phyloP scores from a whole-genome alignment of 179 eudicot species.

The Actinidia polygama region DNA sequence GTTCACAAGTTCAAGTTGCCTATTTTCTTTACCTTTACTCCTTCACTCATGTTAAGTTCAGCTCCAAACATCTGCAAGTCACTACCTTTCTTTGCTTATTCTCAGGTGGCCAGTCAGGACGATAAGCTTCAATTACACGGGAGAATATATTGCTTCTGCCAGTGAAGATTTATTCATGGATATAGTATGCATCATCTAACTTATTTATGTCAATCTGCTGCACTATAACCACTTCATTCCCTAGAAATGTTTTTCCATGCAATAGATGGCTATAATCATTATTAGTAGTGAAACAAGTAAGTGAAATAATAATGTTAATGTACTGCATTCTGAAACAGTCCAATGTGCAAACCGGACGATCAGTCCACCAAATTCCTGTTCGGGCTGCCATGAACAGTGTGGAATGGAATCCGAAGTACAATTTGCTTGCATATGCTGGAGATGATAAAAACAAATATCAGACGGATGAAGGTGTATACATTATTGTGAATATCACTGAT shows the following conservation, averaged over 20 bases:
- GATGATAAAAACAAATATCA: conserved; percentile 98
- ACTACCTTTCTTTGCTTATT: conserved; percentile 23
- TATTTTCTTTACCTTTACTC: conserved; percentile 1
- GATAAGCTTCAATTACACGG: conserved; percentile 93
- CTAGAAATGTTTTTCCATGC: neutral
- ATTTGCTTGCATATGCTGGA: conserved; percentile 96
- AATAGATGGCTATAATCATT: neutral
- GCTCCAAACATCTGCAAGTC: neutral
- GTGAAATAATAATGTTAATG: neutral
- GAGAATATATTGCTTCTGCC: conserved; percentile 95
- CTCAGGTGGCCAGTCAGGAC: conserved; percentile 99
- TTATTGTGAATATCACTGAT: neutral
- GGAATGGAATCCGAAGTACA: conserved; percentile 93
- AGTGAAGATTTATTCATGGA: conserved; percentile 97
- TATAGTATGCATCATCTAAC: conserved; percentile 56
- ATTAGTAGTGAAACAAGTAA: neutral
- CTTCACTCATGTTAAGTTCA: neutral
- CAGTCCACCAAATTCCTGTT: conserved; percentile 93
- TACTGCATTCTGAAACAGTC: conserved; percentile 51
- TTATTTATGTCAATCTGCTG: neutral
- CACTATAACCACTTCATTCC: neutral
- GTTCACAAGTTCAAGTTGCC: neutral
- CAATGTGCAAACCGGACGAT: conserved; percentile 79
- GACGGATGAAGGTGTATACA: conserved; percentile 95
- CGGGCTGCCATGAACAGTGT: conserved; percentile 99